phyloP scores from a whole-genome alignment of 495 filamentous ascomycete species.

The Penicillium canescens region DNA sequence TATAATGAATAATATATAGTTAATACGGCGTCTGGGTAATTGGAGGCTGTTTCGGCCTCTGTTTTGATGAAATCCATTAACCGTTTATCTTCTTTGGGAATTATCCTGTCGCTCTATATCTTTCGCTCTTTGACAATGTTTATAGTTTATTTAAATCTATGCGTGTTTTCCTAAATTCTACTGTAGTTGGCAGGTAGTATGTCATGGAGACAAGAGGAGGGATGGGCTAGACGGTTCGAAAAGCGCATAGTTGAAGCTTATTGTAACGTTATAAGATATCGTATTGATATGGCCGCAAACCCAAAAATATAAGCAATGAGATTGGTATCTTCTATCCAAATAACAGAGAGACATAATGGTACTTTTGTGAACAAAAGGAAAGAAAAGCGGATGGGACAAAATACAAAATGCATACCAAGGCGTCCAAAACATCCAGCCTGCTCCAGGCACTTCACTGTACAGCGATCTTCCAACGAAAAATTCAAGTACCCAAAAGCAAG shows the following conservation, averaged over 20 bases:
- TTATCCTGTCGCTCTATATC: neutral
- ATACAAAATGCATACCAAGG: neutral
- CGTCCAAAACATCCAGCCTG: neutral
- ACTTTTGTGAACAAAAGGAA: slow-evolving; percentile 6
- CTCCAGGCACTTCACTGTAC: slow-evolving; percentile 5
- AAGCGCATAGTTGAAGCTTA: neutral
- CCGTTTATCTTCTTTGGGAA: slow-evolving; percentile 13
- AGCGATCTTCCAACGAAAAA: neutral
- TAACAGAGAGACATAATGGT: slow-evolving; percentile 3
- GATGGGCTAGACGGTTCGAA: too few species aligned
- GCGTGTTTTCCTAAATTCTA: neutral
- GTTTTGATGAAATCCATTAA: slow-evolving; percentile 35
- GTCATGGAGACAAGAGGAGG: too few species aligned
- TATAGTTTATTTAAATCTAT: neutral
- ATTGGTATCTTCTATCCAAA: slow-evolving; percentile 16
- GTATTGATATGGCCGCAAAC: neutral
- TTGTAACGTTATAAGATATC: neutral
- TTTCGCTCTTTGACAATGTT: neutral
- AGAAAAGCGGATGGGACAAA: neutral
- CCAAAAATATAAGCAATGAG: neutral
- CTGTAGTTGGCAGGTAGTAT: neutral
- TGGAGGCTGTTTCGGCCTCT: slow-evolving; percentile 25
- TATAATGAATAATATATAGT: slow-evolving; percentile 46
- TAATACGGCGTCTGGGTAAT: slow-evolving; percentile 48
- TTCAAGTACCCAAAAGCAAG: neutral